These are phyloP conservation scores for Salix exigua DNA, from an alignment of 345 rosid genomes.

Conservation along the genomic window DNA sequence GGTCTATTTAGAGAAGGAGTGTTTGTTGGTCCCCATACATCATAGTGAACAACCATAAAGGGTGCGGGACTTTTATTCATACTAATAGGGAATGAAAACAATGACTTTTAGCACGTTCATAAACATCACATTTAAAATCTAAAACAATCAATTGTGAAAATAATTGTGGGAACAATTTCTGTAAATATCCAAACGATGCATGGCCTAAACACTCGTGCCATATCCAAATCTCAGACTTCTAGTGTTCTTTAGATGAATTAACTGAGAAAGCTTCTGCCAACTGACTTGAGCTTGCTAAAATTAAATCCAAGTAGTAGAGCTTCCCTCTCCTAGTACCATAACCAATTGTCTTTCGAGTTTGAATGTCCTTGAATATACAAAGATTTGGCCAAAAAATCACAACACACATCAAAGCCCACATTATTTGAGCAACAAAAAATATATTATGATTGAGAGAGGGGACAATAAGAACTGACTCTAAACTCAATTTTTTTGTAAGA, in stretches of 20 bases:
- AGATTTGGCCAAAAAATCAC: background rate
- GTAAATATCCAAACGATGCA: background rate
- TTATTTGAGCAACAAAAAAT: background rate
- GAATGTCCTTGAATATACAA: background rate
- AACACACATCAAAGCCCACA: background rate
- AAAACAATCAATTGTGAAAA: background rate
- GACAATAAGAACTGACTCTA: background rate
- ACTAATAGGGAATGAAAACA: background rate
- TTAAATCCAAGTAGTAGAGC: too few species aligned
- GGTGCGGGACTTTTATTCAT: background rate
- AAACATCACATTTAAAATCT: background rate
- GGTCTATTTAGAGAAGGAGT: background rate
- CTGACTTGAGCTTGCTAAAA: too few species aligned
- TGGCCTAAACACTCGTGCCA: background rate
- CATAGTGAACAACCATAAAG: background rate
- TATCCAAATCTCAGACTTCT: background rate
- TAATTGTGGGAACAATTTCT: background rate
- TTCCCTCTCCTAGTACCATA: background rate
- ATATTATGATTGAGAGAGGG: background rate
- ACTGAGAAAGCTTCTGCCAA: too few species aligned
- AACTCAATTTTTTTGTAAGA: background rate
- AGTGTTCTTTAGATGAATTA: rapidly evolving
- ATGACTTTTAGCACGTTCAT: background rate
- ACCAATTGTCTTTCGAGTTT: background rate
- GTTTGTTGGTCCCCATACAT: background rate